These are phyloP conservation scores for Apiospora saccharicola DNA, from an alignment of 2,329 filamentous ascomycete genomes.

Conservation along the genomic window DNA sequence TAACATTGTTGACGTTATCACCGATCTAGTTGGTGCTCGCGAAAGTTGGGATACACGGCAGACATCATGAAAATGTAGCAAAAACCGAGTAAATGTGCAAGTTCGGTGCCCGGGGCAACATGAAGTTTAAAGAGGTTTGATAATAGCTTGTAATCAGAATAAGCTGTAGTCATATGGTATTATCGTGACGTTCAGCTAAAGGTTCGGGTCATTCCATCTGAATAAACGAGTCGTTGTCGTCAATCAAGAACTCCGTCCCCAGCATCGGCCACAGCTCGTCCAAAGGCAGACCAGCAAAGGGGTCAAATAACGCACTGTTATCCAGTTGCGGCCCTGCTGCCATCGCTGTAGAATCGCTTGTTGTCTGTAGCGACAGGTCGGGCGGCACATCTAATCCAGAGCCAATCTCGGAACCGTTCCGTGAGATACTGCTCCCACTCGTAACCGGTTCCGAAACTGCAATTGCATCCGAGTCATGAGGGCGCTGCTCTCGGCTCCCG, in stretches of 20 bases:
- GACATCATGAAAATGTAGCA: no score
- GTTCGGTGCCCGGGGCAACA: no score
- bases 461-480: neutral
- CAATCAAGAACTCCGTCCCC: constrained; percentile 24
- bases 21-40: no score
- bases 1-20: no score
- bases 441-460: neutral
- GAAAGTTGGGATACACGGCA: no score
- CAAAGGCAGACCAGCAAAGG: constrained; percentile 23
- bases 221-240: constrained; percentile 21
- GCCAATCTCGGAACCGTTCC: neutral
- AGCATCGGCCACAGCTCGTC: constrained; percentile 28
- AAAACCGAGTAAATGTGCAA: no score
- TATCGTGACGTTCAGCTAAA: neutral
- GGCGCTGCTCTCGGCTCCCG: neutral
- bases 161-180: neutral
- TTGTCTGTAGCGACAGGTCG: neutral
- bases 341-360: no score
- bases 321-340: neutral
- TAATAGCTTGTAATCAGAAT: no score
- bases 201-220: neutral
- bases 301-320: neutral
- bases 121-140: no score
- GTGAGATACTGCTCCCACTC: accelerated
- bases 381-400: no score